Base-by-base conservation (phyloP, 83 land plant species). In the Picea abies region DNA sequence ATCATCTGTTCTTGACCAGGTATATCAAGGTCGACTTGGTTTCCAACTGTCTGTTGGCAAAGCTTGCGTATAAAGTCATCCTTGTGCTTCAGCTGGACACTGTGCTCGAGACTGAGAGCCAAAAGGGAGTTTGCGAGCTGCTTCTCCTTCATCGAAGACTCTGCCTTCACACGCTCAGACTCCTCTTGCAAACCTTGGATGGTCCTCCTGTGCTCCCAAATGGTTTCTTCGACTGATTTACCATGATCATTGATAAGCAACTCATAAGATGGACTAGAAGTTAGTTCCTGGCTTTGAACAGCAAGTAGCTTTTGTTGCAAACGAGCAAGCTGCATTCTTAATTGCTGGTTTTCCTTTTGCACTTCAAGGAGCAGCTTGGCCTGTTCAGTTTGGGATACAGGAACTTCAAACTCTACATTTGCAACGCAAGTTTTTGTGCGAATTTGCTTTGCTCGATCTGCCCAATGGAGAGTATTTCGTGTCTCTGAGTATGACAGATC, bases 391-490 rank as follows among this genome's bases (percentile, higher is more conserved):
- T 56, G 52, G 37, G 75, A 67, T 11, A 81, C 87, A 20, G 87
- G 83, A 65, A 79, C 79, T 15, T 84, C 81, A 11, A 82, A 25
- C 63, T 84, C 91, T 63, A 84, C 91, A 56, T 89, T 35, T 35
- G 35, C 35, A 35, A 35, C 35, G 35, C 35, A 35, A 35, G 35
- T 87, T 83, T 87, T 87, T 65, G 87, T 90, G 23, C 90, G 66
- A 70, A 90, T 90, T 83, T 90, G 90, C 60, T 90, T 90, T 20
- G 91, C 90, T 58, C 86, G 80, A 37, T 90, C 90, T 35, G 87
- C 90, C 90, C 90, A 90, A 52, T 90, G 87, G n/a, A 90, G 83
- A 16, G 91, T 90, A 62, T 84, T 87, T n/a, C 87, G 91, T 19
- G 91, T 90, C 56, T 90, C 90, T 25, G 83, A 87, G 80, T 84